Base-by-base conservation (phyloP, 805 yeast species). In the Saturnispora sanitii region DNA sequence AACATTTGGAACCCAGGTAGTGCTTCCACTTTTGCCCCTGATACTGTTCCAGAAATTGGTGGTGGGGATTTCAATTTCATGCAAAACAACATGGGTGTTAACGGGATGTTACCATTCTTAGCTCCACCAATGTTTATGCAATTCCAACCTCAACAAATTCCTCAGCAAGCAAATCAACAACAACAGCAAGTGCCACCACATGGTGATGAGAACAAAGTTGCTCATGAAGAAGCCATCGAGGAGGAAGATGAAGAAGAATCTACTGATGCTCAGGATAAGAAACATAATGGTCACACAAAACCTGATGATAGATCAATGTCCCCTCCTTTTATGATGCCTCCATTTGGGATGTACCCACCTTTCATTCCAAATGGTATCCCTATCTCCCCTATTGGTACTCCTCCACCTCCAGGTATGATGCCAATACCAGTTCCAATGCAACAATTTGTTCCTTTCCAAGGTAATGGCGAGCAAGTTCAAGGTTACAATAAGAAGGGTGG, bases 1-100 rank as follows among this genome's bases (percentile, higher is more conserved):
- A 70, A 64, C 50, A 73, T 75, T 49, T 79, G 84, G 84, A 76
- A 77, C 54, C 82, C 82, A 0, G 82, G 80, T 6, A 62, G 78
- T 16, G 78, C 82, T 4, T 60, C 76, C 8, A 61, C 79, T 1
- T 78, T 78, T 34, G 42, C 30, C 6, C 42, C 42, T 13, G 42
- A 33, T 12, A 38, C 42, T 3, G 31, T 40, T 20, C 42, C 42
- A 34, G 34, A 40, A n/a, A n/a, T n/a, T n/a, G n/a, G n/a, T n/a
- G n/a, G n/a, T n/a, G n/a, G 34, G 11, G 49, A 46, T 16, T 31
- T 46, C 22, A 23, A 40, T 22, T 46, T 44, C 21, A 42, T 47
- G 45, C 46, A 42, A 15, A 43, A n/a, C n/a, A n/a, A n/a, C n/a
- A n/a, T n/a, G n/a, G n/a, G n/a, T n/a, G n/a, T n/a, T n/a, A n/a